Percentiles rank a stretch among this genome's conserved stretches.
phyloP scores from a whole-genome alignment of 768 basidiomycete species.

The Boletus vinaceobasis region DNA sequence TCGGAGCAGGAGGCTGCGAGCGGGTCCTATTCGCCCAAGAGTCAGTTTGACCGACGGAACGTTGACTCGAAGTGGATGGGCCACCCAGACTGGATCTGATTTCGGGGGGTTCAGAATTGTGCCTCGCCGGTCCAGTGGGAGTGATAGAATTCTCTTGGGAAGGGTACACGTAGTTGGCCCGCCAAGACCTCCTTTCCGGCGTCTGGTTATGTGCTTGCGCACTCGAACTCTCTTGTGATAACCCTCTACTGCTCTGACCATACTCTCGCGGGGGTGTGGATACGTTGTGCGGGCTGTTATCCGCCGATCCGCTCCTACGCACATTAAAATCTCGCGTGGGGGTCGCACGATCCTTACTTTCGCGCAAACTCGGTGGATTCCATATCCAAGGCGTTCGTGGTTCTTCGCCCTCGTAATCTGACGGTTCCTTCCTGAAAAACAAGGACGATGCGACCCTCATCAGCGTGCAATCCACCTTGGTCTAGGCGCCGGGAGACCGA shows the following conservation, averaged over 20 bases:
- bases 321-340: conserved; percentile 27
- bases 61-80: conserved; percentile 17
- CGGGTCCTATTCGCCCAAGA: conserved; percentile 21
- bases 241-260: conserved; percentile 14
- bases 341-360: conserved; percentile 26
- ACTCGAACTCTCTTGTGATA: conserved; percentile 11
- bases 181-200: conserved; percentile 18
- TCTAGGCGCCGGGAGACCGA: background rate
- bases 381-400: conserved; percentile 72
- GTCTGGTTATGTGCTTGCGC: conserved; percentile 19
- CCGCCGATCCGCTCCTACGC: conserved; percentile 24
- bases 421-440: conserved; percentile 24
- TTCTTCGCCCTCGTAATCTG: conserved; percentile 35
- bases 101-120: conserved; percentile 24
- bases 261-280: conserved; percentile 24
- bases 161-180: conserved; percentile 17
- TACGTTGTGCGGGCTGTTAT: conserved; percentile 2
- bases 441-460: conserved; percentile 2
- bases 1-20: conserved; percentile 15
- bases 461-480: conserved; percentile 3
- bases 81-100: conserved; percentile 8
- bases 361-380: conserved; percentile 49
- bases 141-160: conserved; percentile 14
- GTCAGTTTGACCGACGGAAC: conserved; percentile 11
- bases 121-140: conserved; percentile 19